Evolutionary conservation across 1,284 basidiomycete species (phyloP).

Genomic region (Chalciporus piperatoides): DNA sequence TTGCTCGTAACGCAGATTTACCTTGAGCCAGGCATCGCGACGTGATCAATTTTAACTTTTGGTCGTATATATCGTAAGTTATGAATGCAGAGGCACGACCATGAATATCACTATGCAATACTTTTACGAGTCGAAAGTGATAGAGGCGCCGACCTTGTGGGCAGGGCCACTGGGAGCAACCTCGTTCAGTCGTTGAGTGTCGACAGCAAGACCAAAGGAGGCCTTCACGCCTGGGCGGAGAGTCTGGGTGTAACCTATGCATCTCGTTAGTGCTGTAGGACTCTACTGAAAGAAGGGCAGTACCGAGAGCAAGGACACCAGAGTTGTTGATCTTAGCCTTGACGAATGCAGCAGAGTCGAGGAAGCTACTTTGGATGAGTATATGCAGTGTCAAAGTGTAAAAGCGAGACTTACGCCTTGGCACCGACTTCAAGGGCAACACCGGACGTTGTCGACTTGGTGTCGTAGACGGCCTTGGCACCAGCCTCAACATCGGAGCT

Average conservation of each 20-base stretch:
- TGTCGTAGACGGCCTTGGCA: slow-evolving; percentile 96
- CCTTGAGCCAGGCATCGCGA: neutral
- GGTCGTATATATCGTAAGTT: slow-evolving; percentile 9
- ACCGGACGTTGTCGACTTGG: slow-evolving; percentile 84
- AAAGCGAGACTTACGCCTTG: slow-evolving; percentile 68
- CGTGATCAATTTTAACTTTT: neutral
- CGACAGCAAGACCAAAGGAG: slow-evolving; percentile 88
- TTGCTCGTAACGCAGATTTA: neutral
- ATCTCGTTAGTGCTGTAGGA: slow-evolving; percentile 3
- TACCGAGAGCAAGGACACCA: slow-evolving; percentile 84
- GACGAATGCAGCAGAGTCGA: slow-evolving; percentile 88
- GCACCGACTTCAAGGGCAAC: slow-evolving; percentile 95
- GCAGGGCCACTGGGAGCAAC: slow-evolving; percentile 55
- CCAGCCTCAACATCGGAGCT: slow-evolving; percentile 94
- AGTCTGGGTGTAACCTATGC: slow-evolving; percentile 80
- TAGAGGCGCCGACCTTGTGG: slow-evolving; percentile 77
- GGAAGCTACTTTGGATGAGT: slow-evolving; percentile 47
- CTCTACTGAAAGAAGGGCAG: slow-evolving; percentile 10
- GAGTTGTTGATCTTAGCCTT: slow-evolving; percentile 99
- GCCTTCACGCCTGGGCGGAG: slow-evolving; percentile 96
- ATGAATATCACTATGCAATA: slow-evolving; percentile 22
- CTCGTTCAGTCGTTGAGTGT: slow-evolving; percentile 86
- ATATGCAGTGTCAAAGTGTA: accelerated
- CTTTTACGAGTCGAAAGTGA: slow-evolving; percentile 68
- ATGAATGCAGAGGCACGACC: slow-evolving; percentile 13